phyloP scores from a whole-genome alignment of 257 asterid species.

The Solanum bulbocastanum region DNA sequence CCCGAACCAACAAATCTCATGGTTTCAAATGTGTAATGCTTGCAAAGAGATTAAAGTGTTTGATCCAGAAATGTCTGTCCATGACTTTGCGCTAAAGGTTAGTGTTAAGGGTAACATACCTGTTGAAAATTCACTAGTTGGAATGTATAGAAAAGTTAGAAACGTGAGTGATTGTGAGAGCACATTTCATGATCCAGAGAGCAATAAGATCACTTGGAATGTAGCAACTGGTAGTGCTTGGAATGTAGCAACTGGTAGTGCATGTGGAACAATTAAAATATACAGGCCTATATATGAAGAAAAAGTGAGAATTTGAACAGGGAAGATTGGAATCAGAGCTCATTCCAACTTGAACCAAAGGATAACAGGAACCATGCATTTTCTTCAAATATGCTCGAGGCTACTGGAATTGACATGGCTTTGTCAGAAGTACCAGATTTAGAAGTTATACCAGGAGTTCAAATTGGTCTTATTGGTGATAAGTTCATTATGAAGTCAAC shows the following conservation, averaged over 20 bases:
- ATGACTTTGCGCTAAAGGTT: neutral
- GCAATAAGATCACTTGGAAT: neutral
- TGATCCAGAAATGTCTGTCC: neutral
- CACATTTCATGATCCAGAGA: neutral
- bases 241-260: neutral
- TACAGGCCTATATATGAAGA: neutral
- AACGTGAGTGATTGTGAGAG: neutral
- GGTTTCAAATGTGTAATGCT: neutral
- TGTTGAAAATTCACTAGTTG: neutral
- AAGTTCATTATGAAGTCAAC: slow-evolving; percentile 76
- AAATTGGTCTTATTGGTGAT: slow-evolving; percentile 76
- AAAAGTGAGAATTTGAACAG: neutral
- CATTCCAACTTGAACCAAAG: neutral
- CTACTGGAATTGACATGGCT: slow-evolving; percentile 34
- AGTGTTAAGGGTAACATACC: neutral
- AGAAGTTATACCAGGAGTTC: slow-evolving; percentile 73
- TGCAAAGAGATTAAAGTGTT: neutral
- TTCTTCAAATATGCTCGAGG: neutral
- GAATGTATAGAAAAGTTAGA: neutral
- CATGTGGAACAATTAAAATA: neutral
- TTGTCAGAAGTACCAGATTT: slow-evolving; percentile 85
- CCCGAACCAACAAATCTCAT: neutral
- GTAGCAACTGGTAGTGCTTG: neutral
- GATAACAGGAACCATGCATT: neutral
- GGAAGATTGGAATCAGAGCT: neutral